Percentiles rank a stretch among this genome's conserved stretches.
Evolutionary conservation across 176 grass and related monocot genomes (phyloP).

Genomic region (Bromus sterilis): DNA sequence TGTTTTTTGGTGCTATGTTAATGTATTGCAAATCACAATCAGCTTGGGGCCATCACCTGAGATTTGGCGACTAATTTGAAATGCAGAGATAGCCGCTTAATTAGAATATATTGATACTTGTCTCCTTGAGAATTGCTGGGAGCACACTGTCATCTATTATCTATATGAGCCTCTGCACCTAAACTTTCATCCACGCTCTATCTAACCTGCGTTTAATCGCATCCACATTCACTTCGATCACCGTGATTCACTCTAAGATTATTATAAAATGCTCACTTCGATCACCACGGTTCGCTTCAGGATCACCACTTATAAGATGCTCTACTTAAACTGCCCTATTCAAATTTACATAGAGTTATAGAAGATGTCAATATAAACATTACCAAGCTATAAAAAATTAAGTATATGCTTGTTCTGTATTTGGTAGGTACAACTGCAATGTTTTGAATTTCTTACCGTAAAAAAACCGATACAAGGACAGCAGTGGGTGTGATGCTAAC

Average conservation of each 20-base stretch:
- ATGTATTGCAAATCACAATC: constrained; percentile 38
- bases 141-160: neutral
- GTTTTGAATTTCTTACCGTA: neutral
- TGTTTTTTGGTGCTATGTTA: constrained; percentile 35
- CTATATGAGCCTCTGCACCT: neutral
- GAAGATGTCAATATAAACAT: neutral
- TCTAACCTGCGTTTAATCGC: too few relatives aligned
- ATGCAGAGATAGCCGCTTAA: neutral
- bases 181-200: too few relatives aligned
- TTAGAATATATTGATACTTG: neutral
- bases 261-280: too few relatives aligned
- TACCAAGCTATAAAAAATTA: neutral
- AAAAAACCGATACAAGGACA: neutral
- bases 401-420: neutral
- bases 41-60: constrained; percentile 31
- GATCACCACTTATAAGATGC: too few relatives aligned
- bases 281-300: too few relatives aligned
- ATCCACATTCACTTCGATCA: too few relatives aligned
- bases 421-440: neutral
- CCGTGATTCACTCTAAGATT: too few relatives aligned
- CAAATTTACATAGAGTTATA: neutral
- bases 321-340: neutral
- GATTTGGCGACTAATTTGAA: constrained; percentile 29
- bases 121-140: neutral
- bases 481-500: constrained; percentile 9